Percentiles rank a stretch among this genome's conserved stretches.
These are phyloP conservation scores for Trifolium pratense DNA, from an alignment of 306 rosid genomes.

Conservation along the genomic window DNA sequence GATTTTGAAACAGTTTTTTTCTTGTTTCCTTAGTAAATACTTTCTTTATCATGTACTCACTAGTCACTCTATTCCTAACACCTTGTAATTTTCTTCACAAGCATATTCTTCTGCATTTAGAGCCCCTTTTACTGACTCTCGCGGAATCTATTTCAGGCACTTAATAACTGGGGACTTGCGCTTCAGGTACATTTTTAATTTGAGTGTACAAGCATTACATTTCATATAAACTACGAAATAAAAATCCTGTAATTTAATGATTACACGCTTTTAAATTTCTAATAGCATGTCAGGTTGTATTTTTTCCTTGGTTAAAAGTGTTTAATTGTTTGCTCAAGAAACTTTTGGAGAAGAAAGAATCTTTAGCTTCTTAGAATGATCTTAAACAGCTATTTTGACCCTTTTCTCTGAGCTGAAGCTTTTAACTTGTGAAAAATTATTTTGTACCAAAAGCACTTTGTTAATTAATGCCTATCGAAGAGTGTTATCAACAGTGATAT, in stretches of 20 bases:
- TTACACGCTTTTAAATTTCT: constrained; percentile 19
- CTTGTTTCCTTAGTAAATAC: constrained; percentile 14
- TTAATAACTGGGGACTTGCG: constrained; percentile 99
- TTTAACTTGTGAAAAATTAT: constrained; percentile 2
- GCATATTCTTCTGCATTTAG: constrained; percentile 33
- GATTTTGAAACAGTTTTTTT: constrained; percentile 18
- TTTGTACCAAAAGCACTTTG: constrained; percentile 18
- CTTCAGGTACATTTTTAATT: constrained; percentile 74
- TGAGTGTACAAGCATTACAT: constrained; percentile 16
- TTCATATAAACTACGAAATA: constrained; percentile 7
- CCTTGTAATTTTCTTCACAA: constrained; percentile 18
- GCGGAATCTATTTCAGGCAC: constrained; percentile 77
- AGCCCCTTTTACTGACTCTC: constrained; percentile 39
- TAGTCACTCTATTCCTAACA: constrained; percentile 15
- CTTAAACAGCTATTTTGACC: constrained; percentile 10
- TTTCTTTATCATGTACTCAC: constrained; percentile 14
- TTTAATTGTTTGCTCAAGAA: not conserved
- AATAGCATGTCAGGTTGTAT: not conserved
- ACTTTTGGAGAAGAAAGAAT: constrained; percentile 25
- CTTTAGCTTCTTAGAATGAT: constrained; percentile 3
- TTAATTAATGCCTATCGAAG: not conserved
- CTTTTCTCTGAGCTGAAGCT: not conserved
- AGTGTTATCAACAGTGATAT: not conserved
- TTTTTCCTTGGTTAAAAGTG: not conserved
- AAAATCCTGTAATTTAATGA: constrained; percentile 6